Percentiles rank a stretch among this genome's conserved stretches.
These are phyloP conservation scores for Parathielavia appendiculata DNA, from an alignment of 495 filamentous ascomycete genomes.

Conservation along the genomic window DNA sequence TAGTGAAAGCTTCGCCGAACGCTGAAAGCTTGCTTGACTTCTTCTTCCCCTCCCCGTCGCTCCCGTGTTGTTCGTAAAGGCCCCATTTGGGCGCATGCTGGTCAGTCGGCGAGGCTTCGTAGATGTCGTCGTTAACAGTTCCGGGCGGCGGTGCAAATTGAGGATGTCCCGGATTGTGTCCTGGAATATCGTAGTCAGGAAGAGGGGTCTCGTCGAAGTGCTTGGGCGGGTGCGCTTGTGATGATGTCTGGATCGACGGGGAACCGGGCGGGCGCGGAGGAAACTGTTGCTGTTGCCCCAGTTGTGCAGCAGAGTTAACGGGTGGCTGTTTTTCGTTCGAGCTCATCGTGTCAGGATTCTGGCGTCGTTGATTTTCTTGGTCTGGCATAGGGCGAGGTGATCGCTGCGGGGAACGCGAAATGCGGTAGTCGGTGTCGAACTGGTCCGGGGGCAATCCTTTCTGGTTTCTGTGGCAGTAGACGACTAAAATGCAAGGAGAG, in stretches of 20 bases:
- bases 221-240: conserved; percentile 8
- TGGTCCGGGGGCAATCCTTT: too few species aligned
- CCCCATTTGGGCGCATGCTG: conserved; percentile 23
- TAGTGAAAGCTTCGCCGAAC: conserved; percentile 20
- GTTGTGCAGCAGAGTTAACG: conserved; percentile 10
- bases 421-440: too few species aligned
- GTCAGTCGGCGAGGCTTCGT: conserved; percentile 26
- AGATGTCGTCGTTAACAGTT: conserved; percentile 20
- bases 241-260: conserved; percentile 11
- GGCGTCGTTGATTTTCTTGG: too few species aligned
- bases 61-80: conserved; percentile 3
- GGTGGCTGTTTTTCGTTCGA: conserved; percentile 19
- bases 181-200: conserved; percentile 28
- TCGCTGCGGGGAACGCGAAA: too few species aligned
- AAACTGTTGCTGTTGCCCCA: conserved; percentile 18
- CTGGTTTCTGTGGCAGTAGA: too few species aligned
- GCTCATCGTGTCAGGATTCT: conserved; percentile 12
- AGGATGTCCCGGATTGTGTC: conserved; percentile 27
- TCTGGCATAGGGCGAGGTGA: too few species aligned
- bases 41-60: conserved; percentile 22
- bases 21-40: conserved; percentile 24
- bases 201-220: conserved; percentile 30
- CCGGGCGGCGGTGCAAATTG: conserved; percentile 22
- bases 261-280: conserved; percentile 25
- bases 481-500: too few species aligned